Percentiles rank a stretch among this genome's conserved stretches.
Conservation (phyloP, 441 rosid species). For the Euphorbia neoarborescens region DNA sequence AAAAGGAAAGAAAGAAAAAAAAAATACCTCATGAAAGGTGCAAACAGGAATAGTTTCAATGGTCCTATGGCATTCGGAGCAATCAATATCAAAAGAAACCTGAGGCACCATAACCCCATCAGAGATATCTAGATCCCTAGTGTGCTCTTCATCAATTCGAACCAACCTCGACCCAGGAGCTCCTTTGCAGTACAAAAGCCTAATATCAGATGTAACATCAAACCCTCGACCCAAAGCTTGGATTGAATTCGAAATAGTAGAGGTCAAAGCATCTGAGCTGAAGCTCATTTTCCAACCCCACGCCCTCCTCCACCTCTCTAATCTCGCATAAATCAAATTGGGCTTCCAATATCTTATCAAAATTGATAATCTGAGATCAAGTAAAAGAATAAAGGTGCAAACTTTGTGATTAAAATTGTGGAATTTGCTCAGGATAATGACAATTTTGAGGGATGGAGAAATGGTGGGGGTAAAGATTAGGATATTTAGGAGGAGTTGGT, state of each 20-base stretch:
- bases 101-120: slow-evolving; percentile 44
- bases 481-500: neutral
- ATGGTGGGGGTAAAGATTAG: slow-evolving; percentile 5
- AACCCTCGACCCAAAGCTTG: slow-evolving; percentile 96
- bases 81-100: slow-evolving; percentile 64
- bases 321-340: no score
- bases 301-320: no score
- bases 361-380: neutral
- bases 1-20: neutral
- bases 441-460: neutral
- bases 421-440: neutral
- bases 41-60: slow-evolving; percentile 55
- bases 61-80: slow-evolving; percentile 34
- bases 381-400: neutral
- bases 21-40: slow-evolving; percentile 63
- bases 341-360: neutral
- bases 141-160: slow-evolving; percentile 51
- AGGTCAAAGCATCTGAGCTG: slow-evolving; percentile 57
- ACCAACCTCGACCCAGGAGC: slow-evolving; percentile 88
- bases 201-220: slow-evolving; percentile 89
- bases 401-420: neutral
- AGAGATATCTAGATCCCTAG: slow-evolving; percentile 50
- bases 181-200: slow-evolving; percentile 92
- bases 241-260: slow-evolving; percentile 71
- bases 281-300: slow-evolving; percentile 28